Conservation (phyloP, 805 yeast genomes). For the Scheffersomyces ergatensis region DNA sequence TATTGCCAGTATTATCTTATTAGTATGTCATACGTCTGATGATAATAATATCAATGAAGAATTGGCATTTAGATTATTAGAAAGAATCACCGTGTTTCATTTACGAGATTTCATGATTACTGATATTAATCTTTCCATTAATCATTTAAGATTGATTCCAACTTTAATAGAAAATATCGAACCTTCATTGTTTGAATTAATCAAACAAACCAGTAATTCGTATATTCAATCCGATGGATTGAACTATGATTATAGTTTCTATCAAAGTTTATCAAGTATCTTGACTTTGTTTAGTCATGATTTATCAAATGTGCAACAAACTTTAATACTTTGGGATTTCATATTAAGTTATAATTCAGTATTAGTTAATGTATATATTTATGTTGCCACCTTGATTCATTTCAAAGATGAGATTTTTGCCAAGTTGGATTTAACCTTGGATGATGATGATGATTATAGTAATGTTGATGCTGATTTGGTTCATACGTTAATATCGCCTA, state of each 20-base stretch:
- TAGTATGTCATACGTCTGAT: conserved; percentile 41
- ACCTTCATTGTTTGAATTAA: conserved; percentile 32
- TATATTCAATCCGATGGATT: conserved; percentile 20
- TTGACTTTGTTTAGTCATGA: conserved; percentile 82
- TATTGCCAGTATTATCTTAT: conserved; percentile 63
- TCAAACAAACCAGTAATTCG: conserved; percentile 37
- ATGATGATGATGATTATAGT: conserved; percentile 9
- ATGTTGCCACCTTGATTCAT: conserved; percentile 50
- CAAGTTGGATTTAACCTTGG: conserved; percentile 11
- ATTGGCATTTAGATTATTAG: conserved; percentile 45
- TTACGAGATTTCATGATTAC: conserved; percentile 85
- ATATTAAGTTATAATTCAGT: conserved; percentile 58
- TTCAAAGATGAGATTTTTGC: conserved; percentile 44
- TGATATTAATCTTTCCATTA: conserved; percentile 61
- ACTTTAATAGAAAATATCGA: conserved; percentile 54
- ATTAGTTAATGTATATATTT: conserved; percentile 55
- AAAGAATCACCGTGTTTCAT: conserved; percentile 54
- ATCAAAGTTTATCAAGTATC: conserved; percentile 72
- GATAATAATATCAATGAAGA: conserved; percentile 18
- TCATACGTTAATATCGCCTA: conserved; percentile 35
- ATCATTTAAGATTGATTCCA: conserved; percentile 67
- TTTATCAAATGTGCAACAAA: conserved; percentile 42
- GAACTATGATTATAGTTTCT: conserved; percentile 35
- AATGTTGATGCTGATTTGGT: conserved; percentile 30
- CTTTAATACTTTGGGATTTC: conserved; percentile 68